Conservation (phyloP, 2,329 filamentous ascomycete genomes). For the Neobulgaria alba region DNA sequence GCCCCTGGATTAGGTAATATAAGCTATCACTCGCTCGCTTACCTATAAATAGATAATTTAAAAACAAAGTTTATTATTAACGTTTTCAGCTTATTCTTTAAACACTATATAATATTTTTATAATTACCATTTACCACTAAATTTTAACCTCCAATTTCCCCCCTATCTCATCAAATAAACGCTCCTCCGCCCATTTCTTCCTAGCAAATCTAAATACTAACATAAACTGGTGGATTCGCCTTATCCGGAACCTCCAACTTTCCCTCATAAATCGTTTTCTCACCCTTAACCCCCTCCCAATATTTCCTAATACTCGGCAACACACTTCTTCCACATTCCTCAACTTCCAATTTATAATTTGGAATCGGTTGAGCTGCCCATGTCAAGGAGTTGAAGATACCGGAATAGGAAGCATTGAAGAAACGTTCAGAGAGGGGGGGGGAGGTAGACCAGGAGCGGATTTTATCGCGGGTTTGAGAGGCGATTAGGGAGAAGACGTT, state of each 20-base stretch:
- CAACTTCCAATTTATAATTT: constrained; percentile 17
- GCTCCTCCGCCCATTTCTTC: too few species aligned
- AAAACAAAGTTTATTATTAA: too few species aligned
- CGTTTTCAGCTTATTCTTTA: too few species aligned
- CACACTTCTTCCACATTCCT: constrained; percentile 25
- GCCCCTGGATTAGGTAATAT: too few species aligned
- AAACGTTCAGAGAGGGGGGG: constrained; percentile 30
- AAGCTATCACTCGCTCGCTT: too few species aligned
- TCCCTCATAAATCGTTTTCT: constrained; percentile 25
- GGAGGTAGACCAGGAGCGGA: constrained; percentile 21
- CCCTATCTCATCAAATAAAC: too few species aligned
- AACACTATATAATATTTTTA: too few species aligned
- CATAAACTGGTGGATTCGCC: constrained; percentile 19
- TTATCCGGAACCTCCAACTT: constrained; percentile 27
- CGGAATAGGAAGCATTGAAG: constrained; percentile 38
- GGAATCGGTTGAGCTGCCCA: constrained; percentile 30
- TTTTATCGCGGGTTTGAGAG: constrained; percentile 47
- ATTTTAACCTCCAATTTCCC: too few species aligned
- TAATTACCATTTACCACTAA: too few species aligned
- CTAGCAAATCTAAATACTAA: too few species aligned
- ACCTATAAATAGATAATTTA: too few species aligned
- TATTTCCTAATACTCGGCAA: constrained; percentile 22
- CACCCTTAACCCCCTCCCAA: constrained; percentile 20
- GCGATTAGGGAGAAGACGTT: constrained; percentile 60
- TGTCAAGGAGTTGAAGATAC: constrained; percentile 28